Conservation (phyloP, 192 early-diverging fungal genomes). For the Pilobolus umbonatus region DNA sequence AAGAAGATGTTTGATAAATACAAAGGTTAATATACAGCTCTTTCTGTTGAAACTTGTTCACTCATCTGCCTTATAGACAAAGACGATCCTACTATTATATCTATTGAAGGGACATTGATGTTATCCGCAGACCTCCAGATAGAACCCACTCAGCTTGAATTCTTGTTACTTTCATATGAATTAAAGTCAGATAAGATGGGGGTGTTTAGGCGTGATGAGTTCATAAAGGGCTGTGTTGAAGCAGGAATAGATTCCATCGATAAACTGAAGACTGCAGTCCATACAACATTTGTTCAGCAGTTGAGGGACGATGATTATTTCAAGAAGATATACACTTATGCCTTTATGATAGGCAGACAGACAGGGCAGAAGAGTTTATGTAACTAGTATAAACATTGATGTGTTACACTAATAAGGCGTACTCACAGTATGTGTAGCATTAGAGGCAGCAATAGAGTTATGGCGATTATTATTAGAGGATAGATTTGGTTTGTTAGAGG, state of each 20-base stretch:
- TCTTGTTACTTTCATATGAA: constrained; percentile 66
- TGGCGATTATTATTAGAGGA: constrained; percentile 65
- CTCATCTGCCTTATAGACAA: constrained; percentile 36
- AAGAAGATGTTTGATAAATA: constrained; percentile 65
- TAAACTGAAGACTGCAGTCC: constrained; percentile 52
- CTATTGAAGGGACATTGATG: constrained; percentile 67
- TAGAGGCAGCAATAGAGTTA: constrained; percentile 71
- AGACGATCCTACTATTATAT: constrained; percentile 55
- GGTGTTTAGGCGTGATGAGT: constrained; percentile 66
- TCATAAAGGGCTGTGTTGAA: constrained; percentile 67
- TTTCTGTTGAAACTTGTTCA: not conserved
- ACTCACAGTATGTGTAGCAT: constrained; percentile 33
- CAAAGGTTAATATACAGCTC: constrained; percentile 49
- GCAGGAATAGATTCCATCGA: constrained; percentile 66
- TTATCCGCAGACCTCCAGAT: constrained; percentile 67
- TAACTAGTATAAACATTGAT: constrained; percentile 27
- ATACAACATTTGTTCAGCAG: constrained; percentile 40
- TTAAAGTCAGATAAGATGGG: constrained; percentile 67
- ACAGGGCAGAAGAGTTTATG: constrained; percentile 74
- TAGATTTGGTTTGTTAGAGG: constrained; percentile 58
- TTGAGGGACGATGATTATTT: constrained; percentile 54
- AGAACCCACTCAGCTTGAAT: constrained; percentile 69
- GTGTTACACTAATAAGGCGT: not conserved
- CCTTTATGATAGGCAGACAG: constrained; percentile 67
- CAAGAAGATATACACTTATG: constrained; percentile 69